A percentile compares a stretch with the other conserved stretches of the same genome.
phyloP scores from a whole-genome alignment of 495 filamentous ascomycete genomes.

The Aspergillus asperescens region DNA sequence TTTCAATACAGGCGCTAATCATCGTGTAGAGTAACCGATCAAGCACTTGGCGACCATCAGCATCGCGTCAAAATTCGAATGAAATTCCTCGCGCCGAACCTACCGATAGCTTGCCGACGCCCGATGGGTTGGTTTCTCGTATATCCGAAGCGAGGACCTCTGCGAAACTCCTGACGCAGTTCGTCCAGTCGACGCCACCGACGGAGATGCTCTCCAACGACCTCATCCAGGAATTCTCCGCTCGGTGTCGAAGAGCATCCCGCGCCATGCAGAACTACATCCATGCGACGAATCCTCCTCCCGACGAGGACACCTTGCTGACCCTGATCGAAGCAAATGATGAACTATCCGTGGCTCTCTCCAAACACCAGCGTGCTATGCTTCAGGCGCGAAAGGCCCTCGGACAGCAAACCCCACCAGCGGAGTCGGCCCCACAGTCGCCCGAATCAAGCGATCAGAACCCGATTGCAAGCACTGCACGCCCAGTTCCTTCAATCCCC shows the following conservation, averaged over 20 bases:
- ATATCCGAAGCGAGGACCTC: conserved; percentile 87
- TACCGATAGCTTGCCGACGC: conserved; percentile 56
- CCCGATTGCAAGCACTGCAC: conserved; percentile 16
- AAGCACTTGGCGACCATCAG: conserved; percentile 9
- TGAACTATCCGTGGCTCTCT: conserved; percentile 69
- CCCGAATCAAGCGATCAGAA: conserved; percentile 18
- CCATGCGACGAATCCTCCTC: conserved; percentile 64
- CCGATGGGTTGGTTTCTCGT: conserved; percentile 74
- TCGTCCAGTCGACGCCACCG: conserved; percentile 75
- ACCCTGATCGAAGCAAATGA: conserved; percentile 94
- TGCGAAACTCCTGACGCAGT: conserved; percentile 83
- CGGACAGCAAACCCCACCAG: conserved; percentile 13
- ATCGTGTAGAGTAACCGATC: background rate
- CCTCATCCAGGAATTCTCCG: conserved; percentile 83
- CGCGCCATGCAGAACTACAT: conserved; percentile 81
- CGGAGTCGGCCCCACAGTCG: conserved; percentile 15
- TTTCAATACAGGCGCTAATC: background rate
- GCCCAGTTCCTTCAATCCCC: conserved; percentile 13
- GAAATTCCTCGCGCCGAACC: conserved; percentile 41
- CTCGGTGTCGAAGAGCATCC: conserved; percentile 76
- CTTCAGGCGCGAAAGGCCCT: conserved; percentile 58
- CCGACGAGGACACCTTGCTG: conserved; percentile 88
- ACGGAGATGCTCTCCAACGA: conserved; percentile 74
- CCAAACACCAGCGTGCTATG: conserved; percentile 74
- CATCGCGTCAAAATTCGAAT: conserved; percentile 10